Percentiles rank a stretch among this genome's conserved stretches.
Evolutionary conservation across 768 basidiomycete genomes (phyloP).

Genomic region (Leccinum obscurum): DNA sequence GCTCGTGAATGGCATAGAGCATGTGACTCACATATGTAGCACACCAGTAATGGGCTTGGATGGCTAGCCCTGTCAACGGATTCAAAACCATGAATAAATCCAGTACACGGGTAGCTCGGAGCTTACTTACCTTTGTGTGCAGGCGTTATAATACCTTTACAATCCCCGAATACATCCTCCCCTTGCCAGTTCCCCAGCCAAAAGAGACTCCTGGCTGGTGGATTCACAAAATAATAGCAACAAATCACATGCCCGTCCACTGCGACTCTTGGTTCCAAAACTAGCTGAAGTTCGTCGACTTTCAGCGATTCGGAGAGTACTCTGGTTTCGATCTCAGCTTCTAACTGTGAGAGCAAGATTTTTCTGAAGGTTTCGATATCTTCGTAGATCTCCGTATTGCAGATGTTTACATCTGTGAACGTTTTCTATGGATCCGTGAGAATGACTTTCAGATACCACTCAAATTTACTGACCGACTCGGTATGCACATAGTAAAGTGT

Average conservation of each 20-base stretch:
- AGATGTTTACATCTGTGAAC: slow-evolving; percentile 56
- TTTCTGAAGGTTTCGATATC: slow-evolving; percentile 38
- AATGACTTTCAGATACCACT: neutral
- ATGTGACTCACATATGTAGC: slow-evolving; percentile 6
- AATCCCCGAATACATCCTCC: slow-evolving; percentile 28
- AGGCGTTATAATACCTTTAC: slow-evolving; percentile 17
- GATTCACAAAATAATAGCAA: slow-evolving; percentile 56
- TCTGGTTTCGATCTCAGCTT: slow-evolving; percentile 3
- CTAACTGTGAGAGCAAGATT: slow-evolving; percentile 19
- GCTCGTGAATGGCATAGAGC: neutral
- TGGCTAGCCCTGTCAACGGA: slow-evolving; percentile 29
- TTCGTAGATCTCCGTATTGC: slow-evolving; percentile 31
- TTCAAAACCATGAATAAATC: slow-evolving; percentile 28
- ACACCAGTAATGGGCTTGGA: slow-evolving; percentile 41
- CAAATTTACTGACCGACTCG: slow-evolving; percentile 38
- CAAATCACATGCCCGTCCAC: slow-evolving; percentile 29
- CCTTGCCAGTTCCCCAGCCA: slow-evolving; percentile 50
- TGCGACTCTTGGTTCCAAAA: slow-evolving; percentile 49
- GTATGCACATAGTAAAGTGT: slow-evolving; percentile 38
- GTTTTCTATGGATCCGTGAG: slow-evolving; percentile 40
- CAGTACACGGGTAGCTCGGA: neutral
- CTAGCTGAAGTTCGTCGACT: slow-evolving; percentile 38
- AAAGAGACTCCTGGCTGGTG: slow-evolving; percentile 47
- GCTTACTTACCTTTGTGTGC: slow-evolving; percentile 28
- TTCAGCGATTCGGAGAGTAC: slow-evolving; percentile 30